phyloP scores from a whole-genome alignment of 345 rosid species.

The Rhodamnia argentea region DNA sequence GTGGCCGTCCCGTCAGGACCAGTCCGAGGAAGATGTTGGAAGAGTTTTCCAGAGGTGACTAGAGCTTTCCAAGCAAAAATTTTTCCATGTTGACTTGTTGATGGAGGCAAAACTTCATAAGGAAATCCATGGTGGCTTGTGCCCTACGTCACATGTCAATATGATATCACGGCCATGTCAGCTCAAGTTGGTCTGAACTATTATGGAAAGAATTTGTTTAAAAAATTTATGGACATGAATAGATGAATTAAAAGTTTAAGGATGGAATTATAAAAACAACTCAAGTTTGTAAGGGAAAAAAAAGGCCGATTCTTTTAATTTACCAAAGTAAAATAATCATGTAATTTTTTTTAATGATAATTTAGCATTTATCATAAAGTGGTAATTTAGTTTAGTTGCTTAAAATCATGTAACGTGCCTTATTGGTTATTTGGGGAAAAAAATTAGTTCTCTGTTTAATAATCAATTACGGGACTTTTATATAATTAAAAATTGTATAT shows the following conservation, averaged over 20 bases:
- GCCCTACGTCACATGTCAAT: no score
- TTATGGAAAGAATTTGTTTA: no score
- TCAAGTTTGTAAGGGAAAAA: background rate
- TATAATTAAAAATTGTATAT: rapidly evolving
- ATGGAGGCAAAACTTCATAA: no score
- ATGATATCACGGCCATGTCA: background rate
- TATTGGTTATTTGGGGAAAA: background rate
- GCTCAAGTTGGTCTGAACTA: background rate
- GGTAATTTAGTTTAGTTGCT: background rate
- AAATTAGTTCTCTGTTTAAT: background rate
- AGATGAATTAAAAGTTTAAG: no score
- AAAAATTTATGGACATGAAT: background rate
- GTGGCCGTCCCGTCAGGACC: background rate
- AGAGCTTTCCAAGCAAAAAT: background rate
- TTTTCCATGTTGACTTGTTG: background rate
- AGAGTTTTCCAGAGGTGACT: background rate
- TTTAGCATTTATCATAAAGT: rapidly evolving
- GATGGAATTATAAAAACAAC: background rate
- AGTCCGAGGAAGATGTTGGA: background rate
- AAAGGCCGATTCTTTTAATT: background rate
- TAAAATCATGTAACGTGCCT: background rate
- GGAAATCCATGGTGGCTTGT: background rate
- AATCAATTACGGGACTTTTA: background rate
- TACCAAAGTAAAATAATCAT: background rate
- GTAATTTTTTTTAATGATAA: background rate